Base-by-base conservation (phyloP, 768 basidiomycete species). In the Suillus paluster region DNA sequence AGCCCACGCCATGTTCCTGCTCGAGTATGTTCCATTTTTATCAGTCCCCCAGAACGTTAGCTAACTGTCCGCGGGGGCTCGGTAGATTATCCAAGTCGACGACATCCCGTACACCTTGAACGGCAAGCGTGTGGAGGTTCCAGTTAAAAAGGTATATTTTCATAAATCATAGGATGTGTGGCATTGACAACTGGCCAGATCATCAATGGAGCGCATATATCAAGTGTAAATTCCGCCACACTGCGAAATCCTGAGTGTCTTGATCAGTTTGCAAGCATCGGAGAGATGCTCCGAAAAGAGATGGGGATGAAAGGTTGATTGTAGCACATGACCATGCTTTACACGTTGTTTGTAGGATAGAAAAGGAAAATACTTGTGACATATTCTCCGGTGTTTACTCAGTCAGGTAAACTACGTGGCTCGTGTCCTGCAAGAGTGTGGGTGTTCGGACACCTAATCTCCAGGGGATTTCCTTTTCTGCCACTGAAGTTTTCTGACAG, bases 91-190 rank as follows among this genome's bases (percentile, higher is more conserved):
- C 27, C 87, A 90, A 72, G 86, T 86, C 17, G 64, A 74, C 10
- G 90, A 92, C 72, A 82, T 93, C 17, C 91, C 91, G 5, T 89
- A 92, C 70, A 94, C 92, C 23, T 75, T 93, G 63, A 93, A 92
- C 65, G 88, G 88, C 39, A 94, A 93, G 71, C 84, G 88, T 45
- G 90, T 94, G 50, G 91, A 93, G 73, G 89, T 92, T 10, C 81
- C 88, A 12, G 86, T 91, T 42, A 90, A 89, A 74, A 91, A 90
- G 84, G 87, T 63, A 59, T 48, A 52, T 60, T 50, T 54, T 59
- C 33, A 58, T 38, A 42, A 41, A 62, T 64, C 41, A 30, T 21
- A 63, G 61, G 41, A 60, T 63, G 65, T 49, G 54, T 60, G 66
- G 60, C 59, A 58, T 55, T 59, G 45, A 7, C 17, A 34, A 41